Conservation (phyloP, 805 yeast species). For the Candida ponderosae region DNA sequence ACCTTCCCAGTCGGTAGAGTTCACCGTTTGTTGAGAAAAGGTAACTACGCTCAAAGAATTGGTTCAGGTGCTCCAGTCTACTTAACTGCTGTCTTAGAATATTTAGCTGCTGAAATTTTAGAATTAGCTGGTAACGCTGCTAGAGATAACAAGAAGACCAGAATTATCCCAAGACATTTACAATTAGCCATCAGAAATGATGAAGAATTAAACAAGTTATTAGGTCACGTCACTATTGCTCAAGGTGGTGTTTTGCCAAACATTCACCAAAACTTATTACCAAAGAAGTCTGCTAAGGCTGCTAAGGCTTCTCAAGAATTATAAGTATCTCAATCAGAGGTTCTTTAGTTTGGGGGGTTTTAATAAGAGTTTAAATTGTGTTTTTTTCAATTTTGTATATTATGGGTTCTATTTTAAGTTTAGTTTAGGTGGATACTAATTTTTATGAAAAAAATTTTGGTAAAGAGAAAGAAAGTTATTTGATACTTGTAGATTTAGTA, state of each 20-base stretch:
- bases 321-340: constrained; percentile 14
- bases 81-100: constrained; percentile 74
- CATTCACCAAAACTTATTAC: constrained; percentile 68
- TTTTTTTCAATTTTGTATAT: neutral
- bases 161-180: constrained; percentile 80
- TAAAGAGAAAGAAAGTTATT: no score
- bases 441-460: no score
- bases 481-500: no score
- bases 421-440: no score
- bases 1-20: constrained; percentile 99
- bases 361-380: neutral
- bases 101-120: constrained; percentile 74
- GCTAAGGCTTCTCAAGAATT: constrained; percentile 34
- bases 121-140: constrained; percentile 86
- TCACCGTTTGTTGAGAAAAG: constrained; percentile 64
- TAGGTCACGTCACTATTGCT: constrained; percentile 69
- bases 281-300: constrained; percentile 40
- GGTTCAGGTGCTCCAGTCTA: constrained; percentile 90
- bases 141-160: constrained; percentile 80
- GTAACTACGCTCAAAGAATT: constrained; percentile 81
- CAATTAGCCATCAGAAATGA: constrained; percentile 81
- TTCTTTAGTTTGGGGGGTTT: neutral
- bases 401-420: no score
- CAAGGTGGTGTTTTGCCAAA: constrained; percentile 87
- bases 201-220: constrained; percentile 75